phyloP scores from a whole-genome alignment of 305 asterid genomes.

The Caryopteris hybrid region DNA sequence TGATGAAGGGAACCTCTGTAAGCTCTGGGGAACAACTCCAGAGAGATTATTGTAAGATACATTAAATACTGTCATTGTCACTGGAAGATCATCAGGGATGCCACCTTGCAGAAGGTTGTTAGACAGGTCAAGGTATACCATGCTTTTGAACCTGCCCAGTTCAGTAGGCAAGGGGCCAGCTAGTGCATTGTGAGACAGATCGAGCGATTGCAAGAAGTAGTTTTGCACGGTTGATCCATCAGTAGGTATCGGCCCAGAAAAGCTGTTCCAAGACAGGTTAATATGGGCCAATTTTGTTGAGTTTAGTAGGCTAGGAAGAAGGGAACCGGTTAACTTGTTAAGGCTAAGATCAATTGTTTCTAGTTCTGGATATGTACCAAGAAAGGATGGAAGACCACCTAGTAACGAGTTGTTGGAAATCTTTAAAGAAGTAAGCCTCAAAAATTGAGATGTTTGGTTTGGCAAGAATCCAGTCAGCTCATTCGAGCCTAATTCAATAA shows the following conservation, averaged over 20 bases:
- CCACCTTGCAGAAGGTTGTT: conserved; percentile 59
- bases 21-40: conserved; percentile 63
- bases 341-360: conserved; percentile 57
- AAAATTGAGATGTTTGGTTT: conserved; percentile 56
- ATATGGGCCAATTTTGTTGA: conserved; percentile 43
- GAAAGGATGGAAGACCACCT: conserved; percentile 53
- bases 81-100: conserved; percentile 61
- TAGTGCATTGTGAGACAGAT: conserved; percentile 67
- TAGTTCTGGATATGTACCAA: conserved; percentile 62
- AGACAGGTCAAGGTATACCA: conserved; percentile 60
- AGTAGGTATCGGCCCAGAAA: conserved; percentile 53
- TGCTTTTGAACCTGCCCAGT: conserved; percentile 40
- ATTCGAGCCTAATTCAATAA: conserved; percentile 68
- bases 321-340: conserved; percentile 50
- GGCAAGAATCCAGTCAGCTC: conserved; percentile 49
- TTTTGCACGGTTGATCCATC: conserved; percentile 25
- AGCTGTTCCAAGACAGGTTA: conserved; percentile 63
- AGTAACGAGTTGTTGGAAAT: conserved; percentile 72
- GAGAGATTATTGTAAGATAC: conserved; percentile 78
- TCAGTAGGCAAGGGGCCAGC: conserved; percentile 50
- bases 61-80: conserved; percentile 39
- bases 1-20: conserved; percentile 67
- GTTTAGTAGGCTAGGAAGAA: conserved; percentile 58
- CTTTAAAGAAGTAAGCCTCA: conserved; percentile 69
- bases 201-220: conserved; percentile 39